Evolutionary conservation across 345 rosid species (phyloP).

Genomic region (Eucalyptus paniculata): DNA sequence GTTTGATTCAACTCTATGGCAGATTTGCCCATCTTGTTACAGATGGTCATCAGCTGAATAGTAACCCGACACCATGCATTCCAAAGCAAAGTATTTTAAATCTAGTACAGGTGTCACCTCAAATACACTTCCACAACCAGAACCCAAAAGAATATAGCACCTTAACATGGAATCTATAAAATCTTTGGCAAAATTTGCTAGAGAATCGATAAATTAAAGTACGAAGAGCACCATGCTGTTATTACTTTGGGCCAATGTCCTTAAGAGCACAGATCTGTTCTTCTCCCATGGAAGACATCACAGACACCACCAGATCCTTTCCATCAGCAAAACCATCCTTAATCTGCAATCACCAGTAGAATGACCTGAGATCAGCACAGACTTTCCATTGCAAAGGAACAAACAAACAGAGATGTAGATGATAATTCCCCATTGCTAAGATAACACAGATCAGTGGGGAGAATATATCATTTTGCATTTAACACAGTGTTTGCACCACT

Average conservation of each 20-base stretch:
- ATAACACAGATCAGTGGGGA: not conserved
- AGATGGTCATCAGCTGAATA: not conserved
- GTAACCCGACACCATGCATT: not conserved
- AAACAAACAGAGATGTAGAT: not conserved
- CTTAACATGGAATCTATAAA: not conserved
- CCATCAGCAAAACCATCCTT: constrained; percentile 37
- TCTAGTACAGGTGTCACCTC: not conserved
- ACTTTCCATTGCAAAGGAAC: not conserved
- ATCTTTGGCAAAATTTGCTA: not conserved
- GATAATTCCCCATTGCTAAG: not conserved
- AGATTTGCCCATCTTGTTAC: not conserved
- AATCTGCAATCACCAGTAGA: constrained; percentile 6
- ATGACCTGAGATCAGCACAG: not conserved
- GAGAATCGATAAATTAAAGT: not conserved
- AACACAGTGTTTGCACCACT: not conserved
- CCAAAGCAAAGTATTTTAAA: not conserved
- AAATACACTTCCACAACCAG: not conserved
- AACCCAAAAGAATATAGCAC: not conserved
- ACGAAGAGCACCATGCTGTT: not conserved
- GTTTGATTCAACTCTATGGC: not conserved
- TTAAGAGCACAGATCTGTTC: constrained; percentile 40
- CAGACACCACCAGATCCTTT: constrained; percentile 34
- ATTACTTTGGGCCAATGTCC: constrained; percentile 31
- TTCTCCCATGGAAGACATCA: constrained; percentile 45
- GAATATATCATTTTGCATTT: not conserved